Percentiles rank a stretch among this genome's conserved stretches.
phyloP scores from a whole-genome alignment of 202 grass and related monocot genomes.

The Schoenoplectus tabernaemontani region DNA sequence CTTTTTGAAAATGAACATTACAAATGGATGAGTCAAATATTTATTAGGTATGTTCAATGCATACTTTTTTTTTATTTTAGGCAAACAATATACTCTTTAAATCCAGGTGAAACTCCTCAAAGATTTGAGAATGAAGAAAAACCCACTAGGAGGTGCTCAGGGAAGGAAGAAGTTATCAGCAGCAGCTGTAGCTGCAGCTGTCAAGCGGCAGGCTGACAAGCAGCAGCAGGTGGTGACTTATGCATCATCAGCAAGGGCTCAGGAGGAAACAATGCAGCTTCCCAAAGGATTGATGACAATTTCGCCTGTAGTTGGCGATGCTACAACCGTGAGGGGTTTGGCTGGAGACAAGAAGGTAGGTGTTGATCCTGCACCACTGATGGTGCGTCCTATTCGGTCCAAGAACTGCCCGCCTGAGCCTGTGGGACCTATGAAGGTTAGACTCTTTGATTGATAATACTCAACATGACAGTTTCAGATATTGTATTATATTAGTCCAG shows the following conservation, averaged over 20 bases:
- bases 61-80: not conserved
- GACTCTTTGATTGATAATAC: conserved; percentile 5
- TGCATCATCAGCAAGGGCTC: conserved; percentile 19
- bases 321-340: not conserved
- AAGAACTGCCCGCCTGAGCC: conserved; percentile 87
- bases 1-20: too few species aligned
- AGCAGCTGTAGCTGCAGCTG: conserved; percentile 40
- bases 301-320: conserved; percentile 33
- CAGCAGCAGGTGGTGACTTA: conserved; percentile 19
- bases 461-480: not conserved
- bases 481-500: not conserved
- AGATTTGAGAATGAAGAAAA: conserved; percentile 15
- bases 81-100: not conserved
- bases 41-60: not conserved
- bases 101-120: conserved; percentile 10
- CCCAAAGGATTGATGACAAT: conserved; percentile 97
- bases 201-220: conserved; percentile 45
- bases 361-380: conserved; percentile 34
- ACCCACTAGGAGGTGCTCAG: not conserved
- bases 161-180: conserved; percentile 37
- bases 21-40: not conserved
- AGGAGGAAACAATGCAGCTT: conserved; percentile 54
- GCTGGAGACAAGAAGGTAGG: conserved; percentile 58
- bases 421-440: conserved; percentile 74
- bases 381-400: conserved; percentile 75